Base-by-base conservation (phyloP, 768 basidiomycete genomes). In the Lyophyllum decastes region DNA sequence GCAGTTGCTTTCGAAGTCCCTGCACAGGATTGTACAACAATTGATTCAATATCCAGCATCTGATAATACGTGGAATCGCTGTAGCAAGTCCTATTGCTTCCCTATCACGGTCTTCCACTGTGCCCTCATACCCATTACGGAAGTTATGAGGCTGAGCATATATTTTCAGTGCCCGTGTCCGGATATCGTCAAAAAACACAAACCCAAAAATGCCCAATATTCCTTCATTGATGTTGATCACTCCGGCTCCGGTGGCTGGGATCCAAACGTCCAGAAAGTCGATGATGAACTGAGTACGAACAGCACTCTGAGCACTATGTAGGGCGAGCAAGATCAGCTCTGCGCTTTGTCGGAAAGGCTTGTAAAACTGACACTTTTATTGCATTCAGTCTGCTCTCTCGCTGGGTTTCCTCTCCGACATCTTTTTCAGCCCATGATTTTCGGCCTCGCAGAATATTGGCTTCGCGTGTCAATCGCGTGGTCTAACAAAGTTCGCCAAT, bases 261-360 rank as follows among this genome's bases (percentile, higher is more conserved):
- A 95, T 86, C 87, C 89, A 95, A 57, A 94, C 72, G 69, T 99
- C 97, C 57, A 95, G 77, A 19, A 85, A 67, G 70, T 99, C 97
- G 58, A 92, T 86, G 54, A 89, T 74, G 64, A 98, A 83, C 72
- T 98, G 97, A 61, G 84, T 83, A 26, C 87, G 84, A 27, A 87
- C 81, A 5, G 82, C 84, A 47, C 80, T 77, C 47, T 87, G 85
- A 65, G 88, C 81, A 41, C 87, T 90, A 65, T 35, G 51, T 60
- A 58, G 16, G 30, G 6, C 9, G 14, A 16, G 14, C 49, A 24
- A 38, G 24, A 43, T 33, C 9, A 33, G 12, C 27, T 14, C 54
- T 12, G 35, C n/a, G 25, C 6, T 17, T 49, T 24, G 14, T 19
- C 26, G 19, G 17, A n/a, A 41, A n/a, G 46, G 12, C 10, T 11